Evolutionary conservation across 2,329 filamentous ascomycete species (phyloP).

Genomic region (Colletotrichum lupini): DNA sequence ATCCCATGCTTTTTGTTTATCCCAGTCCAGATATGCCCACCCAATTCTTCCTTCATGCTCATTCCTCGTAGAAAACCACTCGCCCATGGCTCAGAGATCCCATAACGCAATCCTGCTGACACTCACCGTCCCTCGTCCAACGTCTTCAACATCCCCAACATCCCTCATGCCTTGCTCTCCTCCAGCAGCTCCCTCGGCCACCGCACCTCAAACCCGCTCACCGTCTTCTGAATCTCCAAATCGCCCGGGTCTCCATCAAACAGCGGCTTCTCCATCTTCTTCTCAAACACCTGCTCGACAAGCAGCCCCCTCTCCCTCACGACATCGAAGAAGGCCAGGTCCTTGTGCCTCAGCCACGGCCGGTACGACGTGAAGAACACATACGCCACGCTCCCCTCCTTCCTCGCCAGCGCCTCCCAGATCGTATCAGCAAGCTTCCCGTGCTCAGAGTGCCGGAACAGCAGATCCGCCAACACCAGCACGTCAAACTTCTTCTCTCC

Average conservation of each 20-base stretch:
- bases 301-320: constrained; percentile 76
- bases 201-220: constrained; percentile 79
- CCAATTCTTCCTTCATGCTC: background rate
- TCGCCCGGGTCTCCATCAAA: constrained; percentile 92
- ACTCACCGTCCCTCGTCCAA: background rate
- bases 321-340: constrained; percentile 86
- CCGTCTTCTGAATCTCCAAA: constrained; percentile 82
- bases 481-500: constrained; percentile 73
- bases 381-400: constrained; percentile 70
- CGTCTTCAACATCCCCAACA: background rate
- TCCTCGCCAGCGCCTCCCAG: constrained; percentile 70
- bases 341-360: constrained; percentile 88
- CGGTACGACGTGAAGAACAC: constrained; percentile 97
- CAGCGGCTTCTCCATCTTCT: constrained; percentile 85
- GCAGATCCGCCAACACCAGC: constrained; percentile 85
- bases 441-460: constrained; percentile 94
- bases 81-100: background rate
- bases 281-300: constrained; percentile 84
- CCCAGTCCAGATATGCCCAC: background rate
- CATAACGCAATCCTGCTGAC: background rate
- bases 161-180: constrained; percentile 22
- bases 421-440: constrained; percentile 80
- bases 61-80: background rate
- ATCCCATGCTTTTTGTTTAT: background rate
- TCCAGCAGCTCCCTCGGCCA: constrained; percentile 64